Evolutionary conservation across 768 basidiomycete genomes (phyloP), one percentile per base, ranked within the genome.

Genomic region (Kwoniella sp.): DNA sequence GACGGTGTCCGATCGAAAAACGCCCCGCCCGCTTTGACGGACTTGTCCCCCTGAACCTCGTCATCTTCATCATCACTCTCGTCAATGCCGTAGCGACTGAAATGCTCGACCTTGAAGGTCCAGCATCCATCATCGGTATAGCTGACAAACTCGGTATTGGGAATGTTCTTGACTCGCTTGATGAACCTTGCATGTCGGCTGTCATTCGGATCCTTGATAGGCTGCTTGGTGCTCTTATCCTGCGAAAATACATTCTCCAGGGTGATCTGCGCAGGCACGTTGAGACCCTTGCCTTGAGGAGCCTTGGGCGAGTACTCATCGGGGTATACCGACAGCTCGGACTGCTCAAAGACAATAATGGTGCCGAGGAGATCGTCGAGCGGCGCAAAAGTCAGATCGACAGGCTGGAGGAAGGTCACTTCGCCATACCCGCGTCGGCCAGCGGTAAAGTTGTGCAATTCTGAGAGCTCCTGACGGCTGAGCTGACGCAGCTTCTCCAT

Each of bases 41-140:
- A 23, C 4, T 38, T 15, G 31, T 41, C 39, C 36, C 15, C 12
- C 22, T 33, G 38, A 17, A 38, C 0, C 46, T 66, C 37, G 8
- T 62, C 67, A 23, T 67, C 65, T 14, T 70, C 66, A 15, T 59
- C 57, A 39, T 69, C 69, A 6, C 50, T 43, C 10, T 65, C 68
- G 23, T 48, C 48, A 17, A 72, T 47, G 23, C 74, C 75, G 43
- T 74, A 76, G 33, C 59, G 50, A 29, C 72, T 74, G 78, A 96
- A 99, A 77, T 93, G 89, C 69, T 90, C 84, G 57, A 98, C 95
- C 26, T 80, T 83, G 76, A 99, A 98, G 43, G 83, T 86, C 93
- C 93, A 96, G 74, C 81, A 84, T 45, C 95, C 95, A 63, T 84
- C 83, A 62, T 78, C 78, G 47, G 83, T 79, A 73, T 87, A 98